Evolutionary conservation across 2,329 filamentous ascomycete genomes (phyloP), one percentile per base, ranked within the genome.

Genomic region (Cladosporium sp.): DNA sequence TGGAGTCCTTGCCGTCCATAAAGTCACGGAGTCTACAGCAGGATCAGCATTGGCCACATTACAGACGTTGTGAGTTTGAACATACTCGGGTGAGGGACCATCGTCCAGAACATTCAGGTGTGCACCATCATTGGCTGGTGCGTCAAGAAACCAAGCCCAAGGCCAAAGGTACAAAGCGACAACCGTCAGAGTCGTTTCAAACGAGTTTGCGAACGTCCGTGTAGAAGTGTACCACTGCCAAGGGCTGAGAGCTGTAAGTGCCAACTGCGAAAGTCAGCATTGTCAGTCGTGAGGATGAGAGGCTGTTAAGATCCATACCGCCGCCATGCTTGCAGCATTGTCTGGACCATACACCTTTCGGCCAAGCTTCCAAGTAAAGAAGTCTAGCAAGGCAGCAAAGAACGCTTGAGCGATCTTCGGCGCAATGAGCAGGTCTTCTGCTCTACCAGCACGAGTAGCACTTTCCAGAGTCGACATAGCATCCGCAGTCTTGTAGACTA

Each of bases 221-320:
- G 92, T 93, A 1, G 92, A 94, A 75, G 88, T 94, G 75, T 94
- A 97, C 90, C 90, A 97, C 73, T 97, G 91, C 92, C 94, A 99
- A 6, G 94, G 90, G 73, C 86, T 96, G 67, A 86, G 78, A 43
- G 89, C 73, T 3, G 86, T 87, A 75, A 94, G 81, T 60, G 83
- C 81, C 47, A 96, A 78, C 87, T 92, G 63, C 66, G 1, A 37
- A 15, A 36, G 39, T 36, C 15, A 36, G 47, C 30, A 15, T 19
- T 22, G 3, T 19, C 11, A 19, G 3, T 34, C 30, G 30, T 36
- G 11, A 6, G 25, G 15, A 5, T 15, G 7, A 14, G 1, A 7
- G 0, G 12, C n/a, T 4, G 22, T 17, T 12, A 14, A 30, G 15
- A 50, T 9, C 51, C 37, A 12, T 15, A 91, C 55, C 66, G 88